Conservation (phyloP, 352 stramenopile species). For the Phytophthora syringae region DNA sequence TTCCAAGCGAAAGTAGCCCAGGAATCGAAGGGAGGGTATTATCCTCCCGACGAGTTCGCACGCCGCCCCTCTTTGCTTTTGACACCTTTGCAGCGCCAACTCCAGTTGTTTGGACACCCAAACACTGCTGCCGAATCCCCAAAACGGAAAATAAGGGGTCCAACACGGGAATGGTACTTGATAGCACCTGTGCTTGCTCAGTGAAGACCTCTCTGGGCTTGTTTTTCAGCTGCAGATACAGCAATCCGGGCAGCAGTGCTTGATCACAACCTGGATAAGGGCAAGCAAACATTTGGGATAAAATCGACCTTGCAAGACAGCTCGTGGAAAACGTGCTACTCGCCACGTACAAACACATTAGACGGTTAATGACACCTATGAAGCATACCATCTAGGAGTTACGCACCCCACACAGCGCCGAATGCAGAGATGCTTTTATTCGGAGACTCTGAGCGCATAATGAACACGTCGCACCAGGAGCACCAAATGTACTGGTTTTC, state of each 20-base stretch:
- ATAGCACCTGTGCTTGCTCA: conserved; percentile 1
- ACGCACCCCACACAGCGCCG: conserved; percentile 60
- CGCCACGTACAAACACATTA: conserved; percentile 4
- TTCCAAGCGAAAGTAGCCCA: conserved; percentile 11
- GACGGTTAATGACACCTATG: background rate
- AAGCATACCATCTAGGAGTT: background rate
- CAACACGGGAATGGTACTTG: conserved; percentile 1
- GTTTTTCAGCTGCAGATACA: conserved; percentile 37
- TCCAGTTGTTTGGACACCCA: background rate
- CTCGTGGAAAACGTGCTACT: conserved; percentile 82
- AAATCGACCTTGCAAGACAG: conserved; percentile 70
- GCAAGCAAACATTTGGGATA: conserved; percentile 67
- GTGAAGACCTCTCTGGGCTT: background rate
- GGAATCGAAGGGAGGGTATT: conserved; percentile 10
- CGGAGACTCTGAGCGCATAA: conserved; percentile 70
- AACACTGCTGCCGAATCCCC: conserved; percentile 25
- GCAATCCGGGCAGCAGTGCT: conserved; percentile 69
- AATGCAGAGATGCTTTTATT: conserved; percentile 63
- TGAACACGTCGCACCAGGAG: conserved; percentile 43
- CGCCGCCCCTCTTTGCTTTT: background rate
- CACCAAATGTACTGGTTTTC: conserved; percentile 59
- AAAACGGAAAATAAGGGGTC: conserved; percentile 20
- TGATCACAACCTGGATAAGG: conserved; percentile 54
- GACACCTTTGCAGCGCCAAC: too few relatives aligned
- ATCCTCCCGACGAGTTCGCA: background rate